These are phyloP conservation scores for Trichoderma orchidacearum DNA, from an alignment of 495 filamentous ascomycete species.

Conservation along the genomic window DNA sequence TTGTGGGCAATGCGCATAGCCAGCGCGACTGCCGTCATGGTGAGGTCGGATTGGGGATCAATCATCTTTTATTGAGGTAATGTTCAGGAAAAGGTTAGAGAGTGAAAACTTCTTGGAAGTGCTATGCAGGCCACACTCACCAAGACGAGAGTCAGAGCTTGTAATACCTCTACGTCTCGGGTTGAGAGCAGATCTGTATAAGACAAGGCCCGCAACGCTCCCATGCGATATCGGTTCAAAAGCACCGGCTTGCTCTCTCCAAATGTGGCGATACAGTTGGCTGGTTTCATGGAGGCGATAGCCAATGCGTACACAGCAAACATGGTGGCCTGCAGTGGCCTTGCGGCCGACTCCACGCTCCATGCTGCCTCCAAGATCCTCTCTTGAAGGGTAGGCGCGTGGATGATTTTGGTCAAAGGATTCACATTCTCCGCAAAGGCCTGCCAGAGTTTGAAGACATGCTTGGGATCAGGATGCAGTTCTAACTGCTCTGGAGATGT, in stretches of 20 bases:
- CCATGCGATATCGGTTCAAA: conserved; percentile 21
- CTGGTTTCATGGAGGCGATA: conserved; percentile 18
- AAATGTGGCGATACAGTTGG: conserved; percentile 22
- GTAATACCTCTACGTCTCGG: conserved; percentile 25
- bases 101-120: conserved; percentile 16
- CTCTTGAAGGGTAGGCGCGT: conserved; percentile 32
- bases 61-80: conserved; percentile 15
- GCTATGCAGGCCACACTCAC: conserved; percentile 14
- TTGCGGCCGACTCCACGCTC: conserved; percentile 17
- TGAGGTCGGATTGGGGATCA: conserved; percentile 9
- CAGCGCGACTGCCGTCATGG: conserved; percentile 6
- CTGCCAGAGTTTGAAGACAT: conserved; percentile 34
- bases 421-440: conserved; percentile 37
- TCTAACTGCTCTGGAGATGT: background rate
- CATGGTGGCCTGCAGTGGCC: conserved; percentile 28
- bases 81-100: conserved; percentile 24
- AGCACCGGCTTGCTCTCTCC: conserved; percentile 23
- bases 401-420: conserved; percentile 35
- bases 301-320: conserved; percentile 33
- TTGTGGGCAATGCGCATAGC: conserved; percentile 28
- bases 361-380: conserved; percentile 25
- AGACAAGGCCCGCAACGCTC: conserved; percentile 24
- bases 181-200: conserved; percentile 29
- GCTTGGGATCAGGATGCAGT: conserved; percentile 2
- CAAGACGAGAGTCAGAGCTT: conserved; percentile 29